phyloP scores from a whole-genome alignment of 2,329 filamentous ascomycete species.

The Harringtonia lauricola region DNA sequence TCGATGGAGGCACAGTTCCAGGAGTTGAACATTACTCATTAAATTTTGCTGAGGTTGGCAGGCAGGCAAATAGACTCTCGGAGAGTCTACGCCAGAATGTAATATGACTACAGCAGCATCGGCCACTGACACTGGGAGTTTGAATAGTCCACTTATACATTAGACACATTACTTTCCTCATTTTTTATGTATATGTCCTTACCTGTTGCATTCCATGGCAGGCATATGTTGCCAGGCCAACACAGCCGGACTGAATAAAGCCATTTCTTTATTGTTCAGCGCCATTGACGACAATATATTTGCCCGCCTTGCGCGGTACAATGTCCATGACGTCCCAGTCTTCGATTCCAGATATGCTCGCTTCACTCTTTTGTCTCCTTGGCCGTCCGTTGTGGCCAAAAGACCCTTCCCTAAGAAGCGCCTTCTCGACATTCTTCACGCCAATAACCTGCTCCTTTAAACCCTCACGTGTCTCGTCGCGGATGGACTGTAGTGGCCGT shows the following conservation, averaged over 20 bases:
- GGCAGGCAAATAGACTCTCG: no score
- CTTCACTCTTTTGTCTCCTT: conserved; percentile 18
- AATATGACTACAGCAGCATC: no score
- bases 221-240: not conserved
- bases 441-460: conserved; percentile 46
- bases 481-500: conserved; percentile 64
- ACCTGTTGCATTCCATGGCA: no score
- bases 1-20: conserved; percentile 5
- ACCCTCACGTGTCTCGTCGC: conserved; percentile 60
- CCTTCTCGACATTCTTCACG: conserved; percentile 42
- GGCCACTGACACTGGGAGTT: no score
- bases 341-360: conserved; percentile 36
- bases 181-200: no score
- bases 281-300: conserved; percentile 68
- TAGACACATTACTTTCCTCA: no score
- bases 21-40: conserved; percentile 1
- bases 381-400: conserved; percentile 43
- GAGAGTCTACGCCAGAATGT: no score
- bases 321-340: conserved; percentile 61
- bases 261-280: conserved; percentile 1
- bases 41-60: no score
- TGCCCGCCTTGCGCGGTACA: conserved; percentile 55
- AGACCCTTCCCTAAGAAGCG: conserved; percentile 48
- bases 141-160: no score
- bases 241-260: not conserved